Base-by-base conservation (phyloP, 257 asterid genomes). In the Penstemon barbatus region DNA sequence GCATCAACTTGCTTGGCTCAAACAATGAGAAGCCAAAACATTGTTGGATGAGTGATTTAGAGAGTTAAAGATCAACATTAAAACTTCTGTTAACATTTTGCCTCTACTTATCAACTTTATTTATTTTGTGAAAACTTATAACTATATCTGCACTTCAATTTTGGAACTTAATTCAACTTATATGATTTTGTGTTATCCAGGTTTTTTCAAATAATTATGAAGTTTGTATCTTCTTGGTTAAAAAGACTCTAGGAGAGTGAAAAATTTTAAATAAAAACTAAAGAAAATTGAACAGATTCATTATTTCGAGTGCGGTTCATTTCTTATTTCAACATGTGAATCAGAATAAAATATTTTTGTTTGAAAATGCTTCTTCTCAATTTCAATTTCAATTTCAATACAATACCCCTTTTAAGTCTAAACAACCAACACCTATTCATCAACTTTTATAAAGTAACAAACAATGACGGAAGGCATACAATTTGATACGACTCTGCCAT, bases 381-480 rank as follows among this genome's bases (percentile, higher is more conserved):
- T n/a, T n/a, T 45, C 12, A 37, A 5, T 37, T 37, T 57, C 45
- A 25, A 11, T 37, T 25, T 36, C 39, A 51, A 40, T n/a, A 68
- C 39, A 33, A 3, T 2, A n/a, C 56, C 57, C 6, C 40, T 3
- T 19, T 11, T 43, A 19, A 55, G 25, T 13, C 44, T 12, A 45
- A 68, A 8, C 48, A 11, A 45, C 37, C 57, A 68, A 44, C 54
- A 41, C 15, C 54, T 49, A 49, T 49, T 49, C 8, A 11, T 2
- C 51, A 6, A 45, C 10, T 45, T 49, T 11, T 9, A 11, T 6
- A 49, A 37, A 53, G 49, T 25, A 59, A 58, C 53, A 12, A 7
- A 66, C 42, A 40, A 8, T 4, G 19, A 61, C 52, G 40, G 57
- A 59, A 39, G 64, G 51, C 57, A 73, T 36, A 40, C 8, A 33